Evolutionary conservation across 2,329 filamentous ascomycete genomes (phyloP).

Genomic region (Pseudopyrenochaeta lycopersici): DNA sequence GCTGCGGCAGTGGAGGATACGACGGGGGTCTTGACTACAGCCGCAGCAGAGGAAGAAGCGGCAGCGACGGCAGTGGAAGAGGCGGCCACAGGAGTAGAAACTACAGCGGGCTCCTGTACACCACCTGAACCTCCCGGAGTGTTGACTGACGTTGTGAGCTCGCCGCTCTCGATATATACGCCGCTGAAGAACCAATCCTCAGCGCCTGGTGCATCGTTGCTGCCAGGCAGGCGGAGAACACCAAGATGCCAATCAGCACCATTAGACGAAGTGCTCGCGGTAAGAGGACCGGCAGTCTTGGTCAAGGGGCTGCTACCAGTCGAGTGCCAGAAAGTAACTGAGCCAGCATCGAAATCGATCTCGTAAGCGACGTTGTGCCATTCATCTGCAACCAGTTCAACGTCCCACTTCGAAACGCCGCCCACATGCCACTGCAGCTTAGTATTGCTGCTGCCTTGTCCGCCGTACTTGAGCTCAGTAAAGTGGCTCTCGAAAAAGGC

Average conservation of each 20-base stretch:
- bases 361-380: conserved; percentile 82
- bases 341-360: conserved; percentile 70
- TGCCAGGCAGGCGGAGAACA: conserved; percentile 70
- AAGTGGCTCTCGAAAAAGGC: conserved; percentile 75
- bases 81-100: conserved; percentile 13
- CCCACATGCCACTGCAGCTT: conserved; percentile 72
- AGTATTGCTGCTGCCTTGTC: conserved; percentile 57
- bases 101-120: conserved; percentile 12
- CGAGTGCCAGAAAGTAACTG: conserved; percentile 75
- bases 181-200: conserved; percentile 80
- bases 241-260: conserved; percentile 78
- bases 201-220: conserved; percentile 58
- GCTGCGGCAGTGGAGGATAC: conserved; percentile 7
- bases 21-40: no score
- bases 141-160: conserved; percentile 43
- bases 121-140: conserved; percentile 22
- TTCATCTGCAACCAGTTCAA: conserved; percentile 67
- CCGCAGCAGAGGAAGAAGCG: neutral
- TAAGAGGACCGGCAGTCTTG: conserved; percentile 68
- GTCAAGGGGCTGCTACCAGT: conserved; percentile 67
- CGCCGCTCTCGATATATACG: conserved; percentile 73
- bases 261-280: conserved; percentile 69
- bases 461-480: conserved; percentile 75
- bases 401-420: conserved; percentile 69
- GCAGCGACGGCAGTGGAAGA: conserved; percentile 10